Percentiles rank a stretch among this genome's conserved stretches.
These are phyloP conservation scores for Fusarium incarnatum DNA, from an alignment of 2,329 filamentous ascomycete genomes.

Conservation along the genomic window DNA sequence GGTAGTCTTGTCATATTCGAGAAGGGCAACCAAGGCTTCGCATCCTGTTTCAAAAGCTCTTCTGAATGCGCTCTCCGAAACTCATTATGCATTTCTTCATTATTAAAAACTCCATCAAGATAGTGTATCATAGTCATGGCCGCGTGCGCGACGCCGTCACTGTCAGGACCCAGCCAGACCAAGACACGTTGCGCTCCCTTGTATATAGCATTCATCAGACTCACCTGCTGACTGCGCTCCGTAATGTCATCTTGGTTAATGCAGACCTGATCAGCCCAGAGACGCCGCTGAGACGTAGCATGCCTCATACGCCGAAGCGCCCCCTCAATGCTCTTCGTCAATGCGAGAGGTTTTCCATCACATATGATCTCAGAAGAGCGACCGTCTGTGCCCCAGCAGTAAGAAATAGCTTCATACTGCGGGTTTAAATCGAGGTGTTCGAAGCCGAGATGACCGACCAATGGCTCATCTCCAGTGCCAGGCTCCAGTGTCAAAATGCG, in stretches of 20 bases:
- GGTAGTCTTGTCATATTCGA: conserved; percentile 49
- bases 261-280: conserved; percentile 57
- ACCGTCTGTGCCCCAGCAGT: conserved; percentile 51
- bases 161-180: conserved; percentile 53
- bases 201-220: conserved; percentile 54
- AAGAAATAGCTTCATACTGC: conserved; percentile 52
- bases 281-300: conserved; percentile 41
- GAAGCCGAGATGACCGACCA: conserved; percentile 45
- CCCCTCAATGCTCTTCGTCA: conserved; percentile 49
- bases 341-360: conserved; percentile 41
- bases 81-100: conserved; percentile 46
- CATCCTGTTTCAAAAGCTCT: conserved; percentile 45
- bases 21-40: conserved; percentile 49
- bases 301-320: conserved; percentile 49
- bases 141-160: conserved; percentile 43
- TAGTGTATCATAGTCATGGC: conserved; percentile 47
- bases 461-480: conserved; percentile 44
- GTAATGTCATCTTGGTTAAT: conserved; percentile 54
- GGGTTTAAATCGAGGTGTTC: conserved; percentile 42
- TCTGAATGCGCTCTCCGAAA: conserved; percentile 50
- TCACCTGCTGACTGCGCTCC: conserved; percentile 54
- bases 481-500: conserved; percentile 51
- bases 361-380: conserved; percentile 41
- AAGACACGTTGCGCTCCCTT: conserved; percentile 49
- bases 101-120: conserved; percentile 47